phyloP scores from a whole-genome alignment of 768 basidiomycete species.

The Stropharia rugosoannulata region DNA sequence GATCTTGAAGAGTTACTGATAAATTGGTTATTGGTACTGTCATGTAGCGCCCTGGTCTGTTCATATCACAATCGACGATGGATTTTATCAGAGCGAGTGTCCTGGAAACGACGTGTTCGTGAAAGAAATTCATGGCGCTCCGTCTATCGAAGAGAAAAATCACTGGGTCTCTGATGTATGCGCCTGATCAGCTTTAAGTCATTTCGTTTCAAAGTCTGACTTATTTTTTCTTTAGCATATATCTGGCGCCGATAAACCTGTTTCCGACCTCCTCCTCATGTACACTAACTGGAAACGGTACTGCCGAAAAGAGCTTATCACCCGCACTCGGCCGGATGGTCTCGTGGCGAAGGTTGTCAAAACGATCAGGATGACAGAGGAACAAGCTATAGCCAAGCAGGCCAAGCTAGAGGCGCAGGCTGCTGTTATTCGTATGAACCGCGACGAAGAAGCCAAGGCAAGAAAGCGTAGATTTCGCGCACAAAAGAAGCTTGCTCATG shows the following conservation, averaged over 20 bases:
- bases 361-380: conserved; percentile 2
- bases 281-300: conserved; percentile 10
- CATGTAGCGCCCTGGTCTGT: conserved; percentile 6
- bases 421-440: not conserved
- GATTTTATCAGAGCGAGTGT: conserved; percentile 4
- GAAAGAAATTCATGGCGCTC: conserved; percentile 10
- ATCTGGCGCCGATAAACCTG: conserved; percentile 6
- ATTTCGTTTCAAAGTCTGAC: not conserved
- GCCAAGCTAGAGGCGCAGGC: conserved; percentile 8
- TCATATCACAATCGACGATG: conserved; percentile 10
- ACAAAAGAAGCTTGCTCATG: conserved; percentile 4
- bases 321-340: conserved; percentile 3
- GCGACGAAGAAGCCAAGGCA: conserved; percentile 9
- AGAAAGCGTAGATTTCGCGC: conserved; percentile 6
- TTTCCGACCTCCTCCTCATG: conserved; percentile 7
- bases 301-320: conserved; percentile 9
- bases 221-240: conserved; percentile 2
- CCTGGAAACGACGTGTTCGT: conserved; percentile 8
- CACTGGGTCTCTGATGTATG: conserved; percentile 11
- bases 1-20: not conserved
- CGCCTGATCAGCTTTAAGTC: not conserved
- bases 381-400: conserved; percentile 3
- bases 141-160: conserved; percentile 9
- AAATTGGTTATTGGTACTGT: not conserved
- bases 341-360: conserved; percentile 7